A percentile compares a stretch with the other conserved stretches of the same genome.
These are phyloP conservation scores for Ophiostoma himal-ulmi DNA, from an alignment of 2,329 filamentous ascomycete genomes.

Conservation along the genomic window DNA sequence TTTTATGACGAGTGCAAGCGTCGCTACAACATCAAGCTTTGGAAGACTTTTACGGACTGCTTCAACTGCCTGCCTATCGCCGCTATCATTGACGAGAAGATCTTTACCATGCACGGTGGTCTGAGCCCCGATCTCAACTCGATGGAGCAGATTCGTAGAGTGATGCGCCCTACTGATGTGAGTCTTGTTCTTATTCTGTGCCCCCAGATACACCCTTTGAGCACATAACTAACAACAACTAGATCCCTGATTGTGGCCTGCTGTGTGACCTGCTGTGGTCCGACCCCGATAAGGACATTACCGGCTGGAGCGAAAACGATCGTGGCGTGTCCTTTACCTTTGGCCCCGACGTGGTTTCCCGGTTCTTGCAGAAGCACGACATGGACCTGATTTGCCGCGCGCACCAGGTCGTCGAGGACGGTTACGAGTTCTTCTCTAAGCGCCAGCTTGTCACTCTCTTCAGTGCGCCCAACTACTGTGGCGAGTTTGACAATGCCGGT, in stretches of 20 bases:
- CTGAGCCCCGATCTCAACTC: conserved; percentile 86
- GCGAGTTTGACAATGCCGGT: conserved; percentile 98
- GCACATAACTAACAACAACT: neutral
- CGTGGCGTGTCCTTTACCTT: conserved; percentile 98
- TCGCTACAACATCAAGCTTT: conserved; percentile 91
- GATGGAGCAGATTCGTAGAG: conserved; percentile 98
- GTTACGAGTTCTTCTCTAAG: conserved; percentile 98
- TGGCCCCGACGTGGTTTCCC: conserved; percentile 91
- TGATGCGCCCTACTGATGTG: conserved; percentile 91
- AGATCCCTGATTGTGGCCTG: conserved; percentile 76
- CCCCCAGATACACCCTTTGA: neutral
- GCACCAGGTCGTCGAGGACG: conserved; percentile 99
- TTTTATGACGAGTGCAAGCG: conserved; percentile 99
- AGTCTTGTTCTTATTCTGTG: neutral
- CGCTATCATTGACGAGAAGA: conserved; percentile 94
- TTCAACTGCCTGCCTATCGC: conserved; percentile 96
- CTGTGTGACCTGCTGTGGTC: conserved; percentile 96
- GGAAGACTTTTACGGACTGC: conserved; percentile 96
- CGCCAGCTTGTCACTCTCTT: conserved; percentile 93
- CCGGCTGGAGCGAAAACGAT: conserved; percentile 98
- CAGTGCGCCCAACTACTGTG: conserved; percentile 96
- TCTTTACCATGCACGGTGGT: conserved; percentile 95
- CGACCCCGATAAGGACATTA: conserved; percentile 98
- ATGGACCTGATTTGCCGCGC: conserved; percentile 96
- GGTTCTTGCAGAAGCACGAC: conserved; percentile 88